Conservation (phyloP, 2,329 filamentous ascomycete species). For the Penicillium expansum region DNA sequence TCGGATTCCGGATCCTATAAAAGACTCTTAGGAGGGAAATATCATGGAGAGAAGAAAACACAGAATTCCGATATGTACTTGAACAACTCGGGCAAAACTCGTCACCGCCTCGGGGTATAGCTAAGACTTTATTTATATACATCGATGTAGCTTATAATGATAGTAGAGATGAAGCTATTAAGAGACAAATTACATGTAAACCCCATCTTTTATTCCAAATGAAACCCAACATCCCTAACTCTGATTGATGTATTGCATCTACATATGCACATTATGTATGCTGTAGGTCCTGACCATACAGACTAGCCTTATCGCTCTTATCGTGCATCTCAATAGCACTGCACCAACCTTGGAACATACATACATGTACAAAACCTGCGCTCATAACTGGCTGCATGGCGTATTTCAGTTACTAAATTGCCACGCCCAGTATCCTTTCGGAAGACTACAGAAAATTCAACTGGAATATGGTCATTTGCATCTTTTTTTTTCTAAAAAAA, state of each 20-base stretch:
- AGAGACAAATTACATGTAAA: too few species aligned
- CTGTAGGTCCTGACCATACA: not conserved
- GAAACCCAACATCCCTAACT: not conserved
- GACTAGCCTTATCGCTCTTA: conserved; percentile 5
- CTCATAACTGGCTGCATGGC: not conserved
- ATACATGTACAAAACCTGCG: not conserved
- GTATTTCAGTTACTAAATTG: conserved; percentile 19
- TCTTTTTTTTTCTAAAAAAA: not conserved
- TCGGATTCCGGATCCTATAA: not conserved
- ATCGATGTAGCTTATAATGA: not conserved
- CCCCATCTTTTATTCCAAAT: not conserved
- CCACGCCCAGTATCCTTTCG: conserved; percentile 4
- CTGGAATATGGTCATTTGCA: not conserved
- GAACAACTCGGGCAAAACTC: conserved; percentile 1
- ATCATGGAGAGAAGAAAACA: conserved; percentile 3
- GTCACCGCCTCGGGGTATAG: conserved; percentile 5
- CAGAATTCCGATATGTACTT: conserved; percentile 3
- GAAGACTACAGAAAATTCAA: not conserved
- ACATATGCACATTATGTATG: not conserved
- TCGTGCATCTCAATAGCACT: not conserved
- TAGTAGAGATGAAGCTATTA: not conserved
- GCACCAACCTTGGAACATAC: too few species aligned
- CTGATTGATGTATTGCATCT: not conserved
- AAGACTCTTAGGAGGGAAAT: not conserved
- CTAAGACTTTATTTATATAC: not conserved